Conservation (phyloP, 2,329 filamentous ascomycete genomes). For the Remersonia thermophila region DNA sequence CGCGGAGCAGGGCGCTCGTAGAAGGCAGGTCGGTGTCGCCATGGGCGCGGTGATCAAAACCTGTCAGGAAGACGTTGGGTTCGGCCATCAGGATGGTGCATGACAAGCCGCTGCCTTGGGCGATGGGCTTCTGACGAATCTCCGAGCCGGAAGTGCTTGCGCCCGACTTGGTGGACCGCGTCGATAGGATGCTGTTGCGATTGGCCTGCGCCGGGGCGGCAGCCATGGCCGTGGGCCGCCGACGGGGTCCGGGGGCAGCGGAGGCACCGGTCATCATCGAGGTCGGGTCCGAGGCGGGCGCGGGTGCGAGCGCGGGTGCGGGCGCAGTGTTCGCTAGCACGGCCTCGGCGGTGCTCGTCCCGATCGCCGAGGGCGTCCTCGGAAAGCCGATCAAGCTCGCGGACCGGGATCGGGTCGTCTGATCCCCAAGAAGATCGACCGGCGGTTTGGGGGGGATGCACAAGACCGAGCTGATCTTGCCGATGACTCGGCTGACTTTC, state of each 20-base stretch:
- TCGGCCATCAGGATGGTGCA: slow-evolving; percentile 67
- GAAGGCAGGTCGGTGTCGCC: slow-evolving; percentile 42
- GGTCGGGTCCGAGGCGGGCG: slow-evolving; percentile 3
- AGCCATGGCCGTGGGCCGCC: slow-evolving; percentile 17
- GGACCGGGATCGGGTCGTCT: slow-evolving; percentile 10
- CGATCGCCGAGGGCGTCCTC: not conserved
- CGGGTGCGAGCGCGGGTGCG: slow-evolving; percentile 4
- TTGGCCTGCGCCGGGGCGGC: slow-evolving; percentile 22
- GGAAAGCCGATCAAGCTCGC: slow-evolving; percentile 16
- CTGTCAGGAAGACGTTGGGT: slow-evolving; percentile 67
- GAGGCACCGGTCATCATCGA: not conserved
- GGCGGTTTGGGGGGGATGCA: slow-evolving; percentile 13
- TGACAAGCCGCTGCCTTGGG: slow-evolving; percentile 61
- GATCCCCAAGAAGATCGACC: slow-evolving; percentile 6
- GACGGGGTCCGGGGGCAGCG: not conserved
- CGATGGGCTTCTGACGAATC: slow-evolving; percentile 55
- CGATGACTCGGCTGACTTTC: slow-evolving; percentile 19
- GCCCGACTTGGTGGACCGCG: slow-evolving; percentile 37
- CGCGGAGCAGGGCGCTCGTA: slow-evolving; percentile 68
- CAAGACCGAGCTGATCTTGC: slow-evolving; percentile 20
- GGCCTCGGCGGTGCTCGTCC: too few species aligned
- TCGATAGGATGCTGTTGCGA: slow-evolving; percentile 39
- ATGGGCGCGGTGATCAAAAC: slow-evolving; percentile 61
- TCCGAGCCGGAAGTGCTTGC: slow-evolving; percentile 41
- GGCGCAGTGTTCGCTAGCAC: slow-evolving; percentile 5